Percentiles rank a stretch among this genome's conserved stretches.
phyloP scores from a whole-genome alignment of 225 moss, liverwort and hornwort genomes.

The Polytrichum formosum region DNA sequence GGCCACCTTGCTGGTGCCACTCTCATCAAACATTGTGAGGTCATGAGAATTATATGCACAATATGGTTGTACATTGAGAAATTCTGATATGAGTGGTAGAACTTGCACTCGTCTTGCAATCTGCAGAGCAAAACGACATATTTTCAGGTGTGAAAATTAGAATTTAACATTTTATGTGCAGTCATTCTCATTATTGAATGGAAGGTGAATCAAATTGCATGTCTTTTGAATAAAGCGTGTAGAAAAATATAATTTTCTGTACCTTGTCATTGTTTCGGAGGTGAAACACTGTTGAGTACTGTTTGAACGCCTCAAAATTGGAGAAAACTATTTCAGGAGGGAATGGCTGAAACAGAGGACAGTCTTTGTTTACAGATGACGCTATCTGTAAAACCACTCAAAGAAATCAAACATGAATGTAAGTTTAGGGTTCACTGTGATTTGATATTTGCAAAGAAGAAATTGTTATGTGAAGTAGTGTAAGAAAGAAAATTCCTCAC shows the following conservation, averaged over 20 bases:
- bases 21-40: conserved; percentile 64
- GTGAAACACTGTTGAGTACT: conserved; percentile 67
- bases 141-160: no score
- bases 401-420: no score
- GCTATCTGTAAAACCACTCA: conserved; percentile 38
- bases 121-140: conserved; percentile 23
- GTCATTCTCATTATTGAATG: no score
- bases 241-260: no score
- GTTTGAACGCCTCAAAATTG: conserved; percentile 70
- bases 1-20: conserved; percentile 76
- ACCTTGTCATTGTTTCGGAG: conserved; percentile 96
- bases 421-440: no score
- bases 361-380: conserved; percentile 54
- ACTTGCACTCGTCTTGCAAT: conserved; percentile 85
- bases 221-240: no score
- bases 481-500: no score
- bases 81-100: conserved; percentile 63
- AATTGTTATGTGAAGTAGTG: no score
- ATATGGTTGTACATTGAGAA: conserved; percentile 80
- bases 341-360: conserved; percentile 88
- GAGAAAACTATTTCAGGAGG: conserved; percentile 77
- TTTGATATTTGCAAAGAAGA: no score
- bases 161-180: no score
- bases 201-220: no score
- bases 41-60: conserved; percentile 42